Evolutionary conservation across 371 early-diverging fungal species (phyloP), one percentile per base, ranked within the genome.

Genomic region (Mortierella sp.): DNA sequence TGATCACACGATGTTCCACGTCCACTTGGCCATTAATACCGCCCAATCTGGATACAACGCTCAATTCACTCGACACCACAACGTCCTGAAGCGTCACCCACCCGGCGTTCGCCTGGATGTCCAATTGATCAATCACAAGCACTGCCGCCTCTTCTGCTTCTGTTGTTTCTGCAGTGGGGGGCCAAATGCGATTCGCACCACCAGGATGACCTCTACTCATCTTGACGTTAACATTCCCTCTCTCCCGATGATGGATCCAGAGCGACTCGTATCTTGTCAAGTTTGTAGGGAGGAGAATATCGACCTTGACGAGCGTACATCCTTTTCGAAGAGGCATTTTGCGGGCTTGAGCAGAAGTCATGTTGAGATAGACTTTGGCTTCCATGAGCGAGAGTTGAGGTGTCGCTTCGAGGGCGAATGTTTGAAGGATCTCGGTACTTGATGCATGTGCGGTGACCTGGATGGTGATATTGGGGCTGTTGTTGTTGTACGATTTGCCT

Each of bases 391-490:
- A n/a, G 31, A 13, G 34, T 8, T n/a, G 14, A 28, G 26, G 44
- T 9, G 16, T 74, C 50, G 38, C 55, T 10, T 16, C 28, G 42
- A 42, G 3, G n/a, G 28, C 11, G 75, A 21, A 54, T 55, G 38
- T 3, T 16, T 28, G 7, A n/a, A 75, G 54, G 63, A 82, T 71
- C 10, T 34, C 50, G 34, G 72, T 28, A 3, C 71, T 52, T 0
- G 82, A 82, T 13, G 78, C 78, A 19, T 44, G 47, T 72, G 75
- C 78, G 28, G 52, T 72, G 13, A 60, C 58, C 8, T 11, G 50
- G 47, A 82, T 63, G 5, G 31, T n/a, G 31, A 78, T 75, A 16
- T 50, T 50, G 11, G 50, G 50, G 50, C 3, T 50, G 14, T 0
- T 50, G 13, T 13, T 1, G 72, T 31, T 31, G 44, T 68, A 74